Evolutionary conservation across 768 basidiomycete species (phyloP), one percentile per base, ranked within the genome.

Genomic region (Psilocybe azurescens): DNA sequence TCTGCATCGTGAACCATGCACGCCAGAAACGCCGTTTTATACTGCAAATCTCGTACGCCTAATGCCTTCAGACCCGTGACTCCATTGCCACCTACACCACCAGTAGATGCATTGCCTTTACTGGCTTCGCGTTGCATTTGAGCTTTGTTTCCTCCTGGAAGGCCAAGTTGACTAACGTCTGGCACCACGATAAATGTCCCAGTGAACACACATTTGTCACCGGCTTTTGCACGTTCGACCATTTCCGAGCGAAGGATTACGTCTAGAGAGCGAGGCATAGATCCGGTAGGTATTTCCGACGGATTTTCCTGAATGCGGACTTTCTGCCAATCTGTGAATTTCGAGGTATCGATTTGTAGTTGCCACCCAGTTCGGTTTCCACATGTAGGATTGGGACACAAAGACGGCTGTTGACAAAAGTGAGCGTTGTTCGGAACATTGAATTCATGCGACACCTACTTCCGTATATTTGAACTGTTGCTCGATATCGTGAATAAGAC

Each of bases 401-500:
- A 79, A 55, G 87, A 87, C 10, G 97, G 97, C 94, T 99, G 63
- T 9, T 63, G 50, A 28, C 62, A 53, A 11, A 10, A 46, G 57
- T 68, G 46, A 69, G 63, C 46, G 63, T 39, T n/a, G 24, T 46
- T 39, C 7, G 38, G 18, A 18, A 58, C 47, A 13, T 44, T 53
- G 56, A 13, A 33, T 36, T 55, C 29, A 52, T 51, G 11, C 30
- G 24, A 66, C 24, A 24, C 76, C 33, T 66, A 95, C 95, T 82
- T 99, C 97, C 18, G 97, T 99, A 73, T 98, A 99, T 73, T 98
- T 99, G 85, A 99, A 99, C 73, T 99, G 97, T 73, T 99, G 97
- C 72, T 99, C 97, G 52, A 99, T 89, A 70, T 98, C 97, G 58
- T 90, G 86, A 28, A 98, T 90, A 10, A 90, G 79, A 32, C 91